These are phyloP conservation scores for Ottelia alismoides DNA, from an alignment of 106 monocot species.

Conservation along the genomic window DNA sequence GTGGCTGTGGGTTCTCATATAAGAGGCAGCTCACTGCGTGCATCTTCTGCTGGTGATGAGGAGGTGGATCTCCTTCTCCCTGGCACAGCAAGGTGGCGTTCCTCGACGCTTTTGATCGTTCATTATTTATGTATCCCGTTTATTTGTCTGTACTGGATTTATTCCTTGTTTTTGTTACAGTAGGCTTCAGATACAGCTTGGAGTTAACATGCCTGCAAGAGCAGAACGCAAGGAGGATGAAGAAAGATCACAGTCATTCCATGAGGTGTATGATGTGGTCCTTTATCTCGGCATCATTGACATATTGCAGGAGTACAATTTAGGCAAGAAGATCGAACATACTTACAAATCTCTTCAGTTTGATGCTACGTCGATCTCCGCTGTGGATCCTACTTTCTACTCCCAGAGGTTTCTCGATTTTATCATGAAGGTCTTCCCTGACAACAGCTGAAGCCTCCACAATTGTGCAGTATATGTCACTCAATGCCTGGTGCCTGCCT, in stretches of 20 bases:
- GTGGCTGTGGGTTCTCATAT: slow-evolving; percentile 65
- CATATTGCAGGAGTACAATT: slow-evolving; percentile 63
- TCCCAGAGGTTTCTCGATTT: slow-evolving; percentile 45
- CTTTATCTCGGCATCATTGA: slow-evolving; percentile 76
- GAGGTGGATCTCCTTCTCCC: slow-evolving; percentile 78
- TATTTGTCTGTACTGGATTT: background rate
- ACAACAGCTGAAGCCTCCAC: too few relatives aligned
- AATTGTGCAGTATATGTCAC: too few relatives aligned
- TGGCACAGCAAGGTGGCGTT: slow-evolving; percentile 57
- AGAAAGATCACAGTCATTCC: slow-evolving; percentile 18
- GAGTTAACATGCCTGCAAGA: slow-evolving; percentile 80
- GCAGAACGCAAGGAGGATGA: slow-evolving; percentile 31
- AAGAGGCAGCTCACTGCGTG: slow-evolving; percentile 53
- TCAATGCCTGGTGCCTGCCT: too few relatives aligned
- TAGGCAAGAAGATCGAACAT: slow-evolving; percentile 60
- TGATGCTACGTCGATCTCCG: slow-evolving; percentile 60
- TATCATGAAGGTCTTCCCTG: slow-evolving; percentile 44
- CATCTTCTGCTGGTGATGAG: slow-evolving; percentile 51
- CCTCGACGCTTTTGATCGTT: too few relatives aligned
- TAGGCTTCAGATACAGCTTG: slow-evolving; percentile 73
- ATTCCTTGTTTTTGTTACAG: background rate
- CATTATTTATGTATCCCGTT: background rate
- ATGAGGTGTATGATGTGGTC: slow-evolving; percentile 63
- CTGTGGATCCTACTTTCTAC: slow-evolving; percentile 51
- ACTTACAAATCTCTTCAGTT: slow-evolving; percentile 65